Evolutionary conservation across 306 rosid species (phyloP), one percentile per base, ranked within the genome.

Genomic region (Sicyos edulis): DNA sequence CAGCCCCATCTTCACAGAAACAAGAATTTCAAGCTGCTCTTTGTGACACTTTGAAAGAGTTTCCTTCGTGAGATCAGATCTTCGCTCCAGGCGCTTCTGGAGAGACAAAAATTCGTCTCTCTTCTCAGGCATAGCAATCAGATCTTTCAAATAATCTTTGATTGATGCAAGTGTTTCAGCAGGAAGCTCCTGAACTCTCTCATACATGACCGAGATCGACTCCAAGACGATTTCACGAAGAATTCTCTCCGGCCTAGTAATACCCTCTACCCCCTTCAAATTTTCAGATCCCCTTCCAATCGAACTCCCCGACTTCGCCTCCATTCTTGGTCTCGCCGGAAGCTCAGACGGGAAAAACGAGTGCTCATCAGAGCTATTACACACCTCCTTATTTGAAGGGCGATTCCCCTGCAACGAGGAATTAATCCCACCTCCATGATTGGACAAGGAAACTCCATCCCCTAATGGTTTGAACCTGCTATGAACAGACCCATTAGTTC

Each of bases 391-490:
- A 29, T 79, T 60, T 26, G 6, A 40, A 52, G 54, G 54, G 15
- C 79, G 83, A 70, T 60, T 82, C 21, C 76, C 82, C 80, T 89
- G 98, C 97, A 89, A 79, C 75, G 87, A 72, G 5, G 95, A 81
- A 66, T 73, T 82, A 69, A 88, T 32, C 60, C 91, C 86, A 73
- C 86, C 85, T 20, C 88, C 91, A 70, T 85, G 89, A 85, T 85
- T 89, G 12, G 86, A 75, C 75, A 92, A 80, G 70, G 73, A 78
- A 72, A 84, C 89, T 65, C 99, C 92, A 62, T 95, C 99, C 32
- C 97, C 97, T n/a, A 95, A 79, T 20, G 97, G 99, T 87, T 91
- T 95, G 81, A 95, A 95, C 82, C 99, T 81, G 72, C 99, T 95
- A 78, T 95, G 99, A 70, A 95, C 99, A 45, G 97, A 91, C 11